phyloP scores from a whole-genome alignment of 352 stramenopile species.

The Phytophthora chlamydospora region DNA sequence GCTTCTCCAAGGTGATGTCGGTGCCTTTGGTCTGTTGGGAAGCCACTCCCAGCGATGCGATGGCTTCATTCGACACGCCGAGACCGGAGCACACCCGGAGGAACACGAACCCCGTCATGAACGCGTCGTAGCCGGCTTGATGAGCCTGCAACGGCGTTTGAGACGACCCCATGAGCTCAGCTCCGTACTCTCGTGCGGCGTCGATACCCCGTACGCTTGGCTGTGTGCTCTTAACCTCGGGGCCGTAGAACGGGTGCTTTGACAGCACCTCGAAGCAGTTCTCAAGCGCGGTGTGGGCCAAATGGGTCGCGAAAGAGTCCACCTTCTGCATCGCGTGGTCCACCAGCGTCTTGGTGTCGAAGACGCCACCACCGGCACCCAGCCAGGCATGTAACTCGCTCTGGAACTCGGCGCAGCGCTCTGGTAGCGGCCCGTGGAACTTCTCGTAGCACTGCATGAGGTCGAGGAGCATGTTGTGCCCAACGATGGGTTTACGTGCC shows the following conservation, averaged over 20 bases:
- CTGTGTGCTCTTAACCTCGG: slow-evolving; percentile 41
- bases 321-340: slow-evolving; percentile 68
- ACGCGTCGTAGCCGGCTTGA: slow-evolving; percentile 81
- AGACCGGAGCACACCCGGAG: slow-evolving; percentile 66
- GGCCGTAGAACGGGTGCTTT: slow-evolving; percentile 73
- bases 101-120: slow-evolving; percentile 83
- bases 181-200: slow-evolving; percentile 9
- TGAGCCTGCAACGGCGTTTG: slow-evolving; percentile 54
- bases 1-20: slow-evolving; percentile 32
- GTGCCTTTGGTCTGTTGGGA: slow-evolving; percentile 1
- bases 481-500: slow-evolving; percentile 60
- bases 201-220: slow-evolving; percentile 12
- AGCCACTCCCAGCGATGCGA: slow-evolving; percentile 38
- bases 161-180: slow-evolving; percentile 10
- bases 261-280: slow-evolving; percentile 65
- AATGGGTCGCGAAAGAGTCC: slow-evolving; percentile 60
- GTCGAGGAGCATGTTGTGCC: slow-evolving; percentile 85
- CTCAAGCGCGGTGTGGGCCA: slow-evolving; percentile 68
- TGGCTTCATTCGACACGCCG: slow-evolving; percentile 57
- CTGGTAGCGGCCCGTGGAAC: slow-evolving; percentile 68
- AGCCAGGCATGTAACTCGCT: slow-evolving; percentile 63
- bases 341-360: slow-evolving; percentile 81
- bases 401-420: slow-evolving; percentile 62
- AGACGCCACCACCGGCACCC: slow-evolving; percentile 42
- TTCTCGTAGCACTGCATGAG: slow-evolving; percentile 84